Conservation (phyloP, 371 early-diverging fungal species). For the Mucor piriformis region DNA sequence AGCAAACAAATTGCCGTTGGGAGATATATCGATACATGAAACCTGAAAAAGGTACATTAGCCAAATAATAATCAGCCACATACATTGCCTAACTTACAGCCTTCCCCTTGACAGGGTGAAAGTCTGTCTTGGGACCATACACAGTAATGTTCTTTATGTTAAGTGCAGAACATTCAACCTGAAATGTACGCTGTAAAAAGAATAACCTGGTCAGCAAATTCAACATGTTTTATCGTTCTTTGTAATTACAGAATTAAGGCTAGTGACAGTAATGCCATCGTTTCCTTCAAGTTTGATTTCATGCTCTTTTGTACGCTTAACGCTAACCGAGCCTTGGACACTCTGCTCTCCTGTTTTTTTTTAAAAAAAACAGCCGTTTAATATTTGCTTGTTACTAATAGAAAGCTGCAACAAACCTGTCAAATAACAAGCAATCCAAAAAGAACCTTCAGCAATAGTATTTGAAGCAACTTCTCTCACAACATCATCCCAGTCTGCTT, state of each 20-base stretch:
- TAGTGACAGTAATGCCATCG: constrained; percentile 24
- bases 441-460: constrained; percentile 32
- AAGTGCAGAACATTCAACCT: constrained; percentile 30
- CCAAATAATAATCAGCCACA: constrained; percentile 7
- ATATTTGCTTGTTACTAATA: too few relatives aligned
- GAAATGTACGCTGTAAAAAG: constrained; percentile 44
- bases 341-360: constrained; percentile 11
- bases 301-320: constrained; percentile 3
- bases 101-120: constrained; percentile 18
- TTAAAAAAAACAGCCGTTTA: background rate
- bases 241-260: constrained; percentile 34
- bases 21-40: constrained; percentile 54
- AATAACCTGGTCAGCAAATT: too few relatives aligned
- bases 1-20: constrained; percentile 59
- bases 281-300: constrained; percentile 21
- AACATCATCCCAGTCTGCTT: constrained; percentile 48
- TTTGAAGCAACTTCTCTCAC: constrained; percentile 35
- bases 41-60: constrained; percentile 29
- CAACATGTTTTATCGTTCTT: too few relatives aligned
- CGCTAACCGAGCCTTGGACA: constrained; percentile 21
- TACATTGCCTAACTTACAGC: constrained; percentile 4
- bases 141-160: constrained; percentile 10
- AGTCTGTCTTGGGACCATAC: constrained; percentile 12
- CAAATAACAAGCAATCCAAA: constrained; percentile 61
- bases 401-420: constrained; percentile 32